Base-by-base conservation (phyloP, 352 stramenopile species). In the Phytophthora ramorum region DNA sequence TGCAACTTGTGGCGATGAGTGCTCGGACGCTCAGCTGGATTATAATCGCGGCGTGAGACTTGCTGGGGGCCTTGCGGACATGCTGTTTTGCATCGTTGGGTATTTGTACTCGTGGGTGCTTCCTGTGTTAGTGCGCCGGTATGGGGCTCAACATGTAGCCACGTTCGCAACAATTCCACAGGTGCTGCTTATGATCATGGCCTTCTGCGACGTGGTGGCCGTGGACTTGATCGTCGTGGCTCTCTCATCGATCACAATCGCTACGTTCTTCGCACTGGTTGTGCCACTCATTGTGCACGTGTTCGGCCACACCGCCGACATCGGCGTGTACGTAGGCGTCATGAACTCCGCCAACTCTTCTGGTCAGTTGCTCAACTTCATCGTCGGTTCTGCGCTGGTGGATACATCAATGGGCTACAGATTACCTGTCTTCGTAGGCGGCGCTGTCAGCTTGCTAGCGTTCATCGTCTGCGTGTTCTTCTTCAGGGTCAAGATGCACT, bases 321-420 rank as follows among this genome's bases (percentile, higher is more conserved):
- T 88, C 22, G 81, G 81, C 7, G 72, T 90, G 16, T 79, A 82
- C 41, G 75, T 85, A 13, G 81, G 79, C 19, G 77, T 81, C 22
- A 20, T 88, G 47, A 88, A 87, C 53, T 81, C 79, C 17, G 76
- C 76, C 6, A 83, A 82, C 14, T 87, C 79, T 43, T 60, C 71
- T 20, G 79, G 81, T 1, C 79, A 88, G 57, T 32, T 88, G 40
- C 62, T 88, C 8, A 90, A 88, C 55, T 89, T 83, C 37, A 66
- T 70, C 14, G 50, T 80, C 2, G 76, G 76, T 3, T 71, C 78
- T n/a, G 73, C 67, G 13, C 35, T 89, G 13, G 75, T 83, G 26
- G 69, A 74, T 32, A 80, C 77, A 0, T 76, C 69, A 10, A 63
- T 83, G 59, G 75, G 75, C 43, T 83, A 80, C 43, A 40, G 51